These are phyloP conservation scores for Penicillium soppii DNA, from an alignment of 495 filamentous ascomycete species.

Conservation along the genomic window DNA sequence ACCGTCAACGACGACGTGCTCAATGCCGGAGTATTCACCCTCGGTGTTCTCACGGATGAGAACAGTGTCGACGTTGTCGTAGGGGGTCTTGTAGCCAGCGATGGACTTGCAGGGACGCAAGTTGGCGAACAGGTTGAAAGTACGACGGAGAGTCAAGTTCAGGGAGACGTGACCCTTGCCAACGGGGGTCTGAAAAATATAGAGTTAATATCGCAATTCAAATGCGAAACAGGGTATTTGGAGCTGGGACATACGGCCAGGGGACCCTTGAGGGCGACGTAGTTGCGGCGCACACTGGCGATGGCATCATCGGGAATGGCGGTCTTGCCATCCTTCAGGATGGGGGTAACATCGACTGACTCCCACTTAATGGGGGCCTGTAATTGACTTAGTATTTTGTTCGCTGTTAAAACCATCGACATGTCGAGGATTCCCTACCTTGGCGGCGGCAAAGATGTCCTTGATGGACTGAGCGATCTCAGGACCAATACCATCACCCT, in stretches of 20 bases:
- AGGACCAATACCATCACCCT: constrained; percentile 97
- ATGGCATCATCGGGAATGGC: constrained; percentile 90
- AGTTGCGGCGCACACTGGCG: constrained; percentile 85
- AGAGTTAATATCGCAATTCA: constrained; percentile 19
- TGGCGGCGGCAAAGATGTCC: constrained; percentile 94
- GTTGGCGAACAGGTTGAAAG: constrained; percentile 99
- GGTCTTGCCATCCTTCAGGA: constrained; percentile 88
- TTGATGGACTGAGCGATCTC: constrained; percentile 97
- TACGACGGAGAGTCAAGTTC: constrained; percentile 95
- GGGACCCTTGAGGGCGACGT: constrained; percentile 95
- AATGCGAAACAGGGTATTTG: background rate
- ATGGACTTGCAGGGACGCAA: constrained; percentile 95
- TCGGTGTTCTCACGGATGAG: constrained; percentile 99
- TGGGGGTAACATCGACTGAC: constrained; percentile 90
- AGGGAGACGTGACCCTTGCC: constrained; percentile 99
- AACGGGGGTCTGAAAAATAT: constrained; percentile 73
- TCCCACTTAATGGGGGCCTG: constrained; percentile 96
- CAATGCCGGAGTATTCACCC: constrained; percentile 98
- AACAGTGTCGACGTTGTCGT: constrained; percentile 96
- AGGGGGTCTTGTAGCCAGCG: constrained; percentile 95
- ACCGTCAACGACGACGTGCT: constrained; percentile 97
- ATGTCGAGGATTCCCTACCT: constrained; percentile 53
- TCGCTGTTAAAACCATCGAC: constrained; percentile 6
- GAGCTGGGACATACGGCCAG: constrained; percentile 70
- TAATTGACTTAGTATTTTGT: constrained; percentile 37